A percentile compares a stretch with the other conserved stretches of the same genome.
These are phyloP conservation scores for Camellia granthamiana DNA, from an alignment of 148 eudicot species.

Conservation along the genomic window DNA sequence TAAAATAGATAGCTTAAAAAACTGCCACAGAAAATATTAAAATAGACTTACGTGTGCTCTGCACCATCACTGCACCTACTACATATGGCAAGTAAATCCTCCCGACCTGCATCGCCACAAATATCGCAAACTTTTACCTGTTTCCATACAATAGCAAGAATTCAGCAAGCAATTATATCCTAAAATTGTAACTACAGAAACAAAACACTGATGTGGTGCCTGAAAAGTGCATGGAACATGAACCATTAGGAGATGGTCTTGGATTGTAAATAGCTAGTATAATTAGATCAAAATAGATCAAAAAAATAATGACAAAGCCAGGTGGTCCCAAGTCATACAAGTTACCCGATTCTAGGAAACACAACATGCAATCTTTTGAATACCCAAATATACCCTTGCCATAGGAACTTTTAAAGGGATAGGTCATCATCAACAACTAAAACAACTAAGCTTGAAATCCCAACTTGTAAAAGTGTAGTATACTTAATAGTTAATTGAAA, in stretches of 20 bases:
- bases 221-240: not conserved
- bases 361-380: not conserved
- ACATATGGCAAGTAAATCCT: constrained; percentile 93
- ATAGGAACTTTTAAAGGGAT: too few species aligned
- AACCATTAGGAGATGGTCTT: not conserved
- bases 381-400: too few species aligned
- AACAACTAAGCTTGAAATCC: too few species aligned
- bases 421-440: too few species aligned
- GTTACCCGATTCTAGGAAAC: not conserved
- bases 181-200: not conserved
- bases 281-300: not conserved
- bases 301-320: not conserved
- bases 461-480: too few species aligned
- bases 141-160: constrained; percentile 1
- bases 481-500: too few species aligned
- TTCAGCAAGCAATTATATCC: constrained; percentile 10
- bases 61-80: constrained; percentile 92
- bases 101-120: constrained; percentile 97
- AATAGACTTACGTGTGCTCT: constrained; percentile 80
- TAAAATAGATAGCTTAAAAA: not conserved
- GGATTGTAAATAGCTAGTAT: not conserved
- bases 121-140: constrained; percentile 97
- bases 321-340: not conserved
- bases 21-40: not conserved
- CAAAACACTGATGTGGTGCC: not conserved